Evolutionary conservation across 768 basidiomycete genomes (phyloP).

Genomic region (Albatrellus ellisii): DNA sequence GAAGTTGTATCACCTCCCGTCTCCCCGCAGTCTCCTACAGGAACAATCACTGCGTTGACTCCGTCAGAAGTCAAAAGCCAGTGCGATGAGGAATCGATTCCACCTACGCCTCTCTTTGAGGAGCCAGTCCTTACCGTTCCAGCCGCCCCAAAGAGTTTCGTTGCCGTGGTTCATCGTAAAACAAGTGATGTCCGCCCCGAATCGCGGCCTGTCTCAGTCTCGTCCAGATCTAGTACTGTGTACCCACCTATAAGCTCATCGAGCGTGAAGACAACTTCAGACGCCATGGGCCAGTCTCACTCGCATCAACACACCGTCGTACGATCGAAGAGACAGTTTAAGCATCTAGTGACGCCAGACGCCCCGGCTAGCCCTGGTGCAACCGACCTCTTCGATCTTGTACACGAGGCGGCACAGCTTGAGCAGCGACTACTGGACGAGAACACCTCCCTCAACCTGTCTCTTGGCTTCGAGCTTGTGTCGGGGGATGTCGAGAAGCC

Average conservation of each 20-base stretch:
- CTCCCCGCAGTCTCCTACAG: too few relatives aligned
- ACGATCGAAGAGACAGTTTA: constrained; percentile 14
- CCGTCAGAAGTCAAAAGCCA: too few relatives aligned
- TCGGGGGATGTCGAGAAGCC: constrained; percentile 3
- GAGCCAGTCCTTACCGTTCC: constrained; percentile 14
- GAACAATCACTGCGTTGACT: too few relatives aligned
- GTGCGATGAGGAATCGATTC: too few relatives aligned
- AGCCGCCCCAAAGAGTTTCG: constrained; percentile 17
- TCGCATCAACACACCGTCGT: constrained; percentile 9
- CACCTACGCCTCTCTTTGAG: constrained; percentile 10
- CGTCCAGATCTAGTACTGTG: constrained; percentile 10
- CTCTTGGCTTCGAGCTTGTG: too few relatives aligned
- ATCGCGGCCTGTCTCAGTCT: constrained; percentile 1
- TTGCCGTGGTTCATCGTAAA: constrained; percentile 22
- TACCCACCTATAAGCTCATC: constrained; percentile 9
- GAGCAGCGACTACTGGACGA: constrained; percentile 41
- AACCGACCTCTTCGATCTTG: constrained; percentile 38
- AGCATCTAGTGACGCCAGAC: constrained; percentile 17
- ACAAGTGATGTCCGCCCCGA: constrained; percentile 5
- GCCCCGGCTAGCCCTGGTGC: constrained; percentile 32
- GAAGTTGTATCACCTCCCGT: too few relatives aligned
- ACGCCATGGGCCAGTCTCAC: too few relatives aligned
- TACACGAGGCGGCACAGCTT: constrained; percentile 45
- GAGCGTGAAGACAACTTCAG: constrained; percentile 8
- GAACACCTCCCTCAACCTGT: constrained; percentile 17